These are phyloP conservation scores for Pyricularia grisea DNA, from an alignment of 2,329 filamentous ascomycete genomes.

Conservation along the genomic window DNA sequence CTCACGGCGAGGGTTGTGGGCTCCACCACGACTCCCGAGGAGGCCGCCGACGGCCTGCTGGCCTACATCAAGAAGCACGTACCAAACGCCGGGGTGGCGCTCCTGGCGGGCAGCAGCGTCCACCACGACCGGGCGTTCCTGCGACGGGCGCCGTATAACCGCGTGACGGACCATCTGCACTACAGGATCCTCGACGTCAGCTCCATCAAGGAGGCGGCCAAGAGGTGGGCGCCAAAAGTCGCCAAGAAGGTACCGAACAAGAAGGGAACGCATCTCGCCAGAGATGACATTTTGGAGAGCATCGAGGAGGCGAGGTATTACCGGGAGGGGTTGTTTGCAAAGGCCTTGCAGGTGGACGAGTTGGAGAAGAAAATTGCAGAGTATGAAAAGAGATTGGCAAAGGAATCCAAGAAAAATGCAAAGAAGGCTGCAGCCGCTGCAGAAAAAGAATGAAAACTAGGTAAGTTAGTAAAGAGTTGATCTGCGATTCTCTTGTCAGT, in stretches of 20 bases:
- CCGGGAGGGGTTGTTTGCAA: slow-evolving; percentile 56
- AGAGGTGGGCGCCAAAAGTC: slow-evolving; percentile 62
- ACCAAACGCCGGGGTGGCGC: slow-evolving; percentile 53
- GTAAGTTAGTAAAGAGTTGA: neutral
- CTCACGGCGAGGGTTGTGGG: slow-evolving; percentile 67
- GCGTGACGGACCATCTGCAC: slow-evolving; percentile 68
- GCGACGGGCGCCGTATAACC: slow-evolving; percentile 60
- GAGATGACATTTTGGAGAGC: slow-evolving; percentile 87
- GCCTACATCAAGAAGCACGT: slow-evolving; percentile 68
- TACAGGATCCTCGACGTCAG: slow-evolving; percentile 91
- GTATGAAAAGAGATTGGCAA: neutral
- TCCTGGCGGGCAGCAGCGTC: slow-evolving; percentile 88
- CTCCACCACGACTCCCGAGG: slow-evolving; percentile 61
- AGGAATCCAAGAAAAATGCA: neutral
- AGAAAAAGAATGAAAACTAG: neutral
- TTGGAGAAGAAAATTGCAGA: neutral
- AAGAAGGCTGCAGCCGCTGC: neutral
- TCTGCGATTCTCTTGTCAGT: neutral
- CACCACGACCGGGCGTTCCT: slow-evolving; percentile 85
- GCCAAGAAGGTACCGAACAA: slow-evolving; percentile 54
- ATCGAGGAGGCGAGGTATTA: slow-evolving; percentile 88
- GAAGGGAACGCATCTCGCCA: slow-evolving; percentile 69
- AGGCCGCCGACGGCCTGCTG: slow-evolving; percentile 65
- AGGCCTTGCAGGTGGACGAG: neutral
- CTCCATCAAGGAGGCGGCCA: slow-evolving; percentile 80